Evolutionary conservation across 192 early-diverging fungal genomes (phyloP).

Genomic region (Entophlyctis luteolus): DNA sequence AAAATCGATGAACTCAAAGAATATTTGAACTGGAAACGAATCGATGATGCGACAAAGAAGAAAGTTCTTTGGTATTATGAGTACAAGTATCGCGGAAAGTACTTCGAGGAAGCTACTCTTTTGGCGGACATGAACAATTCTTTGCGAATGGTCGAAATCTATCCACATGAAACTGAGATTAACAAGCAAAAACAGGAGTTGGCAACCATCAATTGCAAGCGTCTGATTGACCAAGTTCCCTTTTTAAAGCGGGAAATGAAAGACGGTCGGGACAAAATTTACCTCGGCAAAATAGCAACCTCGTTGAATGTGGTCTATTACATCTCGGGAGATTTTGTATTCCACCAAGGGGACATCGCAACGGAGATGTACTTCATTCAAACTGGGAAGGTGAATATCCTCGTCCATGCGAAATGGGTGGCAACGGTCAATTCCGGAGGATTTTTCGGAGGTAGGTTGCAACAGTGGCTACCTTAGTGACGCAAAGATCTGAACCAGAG

Average conservation of each 20-base stretch:
- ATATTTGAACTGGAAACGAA: constrained; percentile 8
- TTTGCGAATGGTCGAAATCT: constrained; percentile 9
- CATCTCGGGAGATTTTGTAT: constrained; percentile 21
- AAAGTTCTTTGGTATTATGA: constrained; percentile 30
- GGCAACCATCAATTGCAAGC: constrained; percentile 27
- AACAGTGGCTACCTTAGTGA: background rate
- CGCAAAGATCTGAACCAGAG: background rate
- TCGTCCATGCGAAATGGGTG: constrained; percentile 28
- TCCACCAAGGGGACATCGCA: constrained; percentile 26
- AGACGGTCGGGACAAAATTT: constrained; percentile 30
- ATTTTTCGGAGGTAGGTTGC: constrained; percentile 32
- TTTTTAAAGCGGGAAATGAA: constrained; percentile 29
- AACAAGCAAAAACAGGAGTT: constrained; percentile 18
- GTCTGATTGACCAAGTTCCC: constrained; percentile 29
- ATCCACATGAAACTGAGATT: background rate
- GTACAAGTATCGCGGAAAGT: constrained; percentile 34
- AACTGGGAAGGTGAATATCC: constrained; percentile 23
- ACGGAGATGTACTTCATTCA: constrained; percentile 38
- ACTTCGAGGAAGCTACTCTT: constrained; percentile 23
- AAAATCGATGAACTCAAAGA: constrained; percentile 10
- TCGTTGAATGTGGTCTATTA: constrained; percentile 22
- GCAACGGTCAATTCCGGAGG: constrained; percentile 18
- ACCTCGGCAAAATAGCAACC: constrained; percentile 26
- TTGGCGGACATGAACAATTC: constrained; percentile 30
- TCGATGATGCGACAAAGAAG: constrained; percentile 1